Evolutionary conservation across 768 basidiomycete genomes (phyloP).

Genomic region (Rhodosporidiobolus odoratus): DNA sequence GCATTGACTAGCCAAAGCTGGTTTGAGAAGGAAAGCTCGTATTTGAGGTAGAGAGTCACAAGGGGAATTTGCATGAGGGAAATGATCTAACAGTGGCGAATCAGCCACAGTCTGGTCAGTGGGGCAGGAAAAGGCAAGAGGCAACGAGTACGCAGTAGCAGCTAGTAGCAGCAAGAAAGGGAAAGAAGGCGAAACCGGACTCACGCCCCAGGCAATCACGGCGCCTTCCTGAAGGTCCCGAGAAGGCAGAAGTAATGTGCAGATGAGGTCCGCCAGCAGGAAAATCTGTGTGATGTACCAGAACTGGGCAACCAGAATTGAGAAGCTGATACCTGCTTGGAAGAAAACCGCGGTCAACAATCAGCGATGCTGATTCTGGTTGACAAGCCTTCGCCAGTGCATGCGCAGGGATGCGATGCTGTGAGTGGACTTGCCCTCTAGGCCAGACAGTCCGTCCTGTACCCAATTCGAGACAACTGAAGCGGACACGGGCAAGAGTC

Average conservation of each 20-base stretch:
- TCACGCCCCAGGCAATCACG: constrained; percentile 10
- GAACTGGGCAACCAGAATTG: not conserved
- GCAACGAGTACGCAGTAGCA: too few species aligned
- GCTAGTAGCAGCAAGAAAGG: too few species aligned
- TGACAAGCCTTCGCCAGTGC: too few species aligned
- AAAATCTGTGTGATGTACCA: constrained; percentile 4
- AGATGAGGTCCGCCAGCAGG: constrained; percentile 20
- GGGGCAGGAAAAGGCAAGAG: too few species aligned
- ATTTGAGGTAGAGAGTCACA: constrained; percentile 6
- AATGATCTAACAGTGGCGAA: not conserved
- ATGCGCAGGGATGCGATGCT: too few species aligned
- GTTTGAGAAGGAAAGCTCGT: constrained; percentile 10
- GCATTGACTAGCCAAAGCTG: constrained; percentile 7
- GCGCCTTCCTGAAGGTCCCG: constrained; percentile 27
- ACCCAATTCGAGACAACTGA: too few species aligned
- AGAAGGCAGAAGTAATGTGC: constrained; percentile 5
- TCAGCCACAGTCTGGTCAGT: not conserved
- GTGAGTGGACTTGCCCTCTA: too few species aligned
- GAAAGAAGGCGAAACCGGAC: not conserved
- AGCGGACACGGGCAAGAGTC: too few species aligned
- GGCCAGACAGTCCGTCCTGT: too few species aligned
- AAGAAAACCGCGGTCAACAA: not conserved
- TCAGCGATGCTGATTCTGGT: too few species aligned
- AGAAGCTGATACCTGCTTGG: not conserved
- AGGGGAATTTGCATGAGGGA: constrained; percentile 27